These are phyloP conservation scores for Lactarius indigo DNA, from an alignment of 768 basidiomycete species.

Conservation along the genomic window DNA sequence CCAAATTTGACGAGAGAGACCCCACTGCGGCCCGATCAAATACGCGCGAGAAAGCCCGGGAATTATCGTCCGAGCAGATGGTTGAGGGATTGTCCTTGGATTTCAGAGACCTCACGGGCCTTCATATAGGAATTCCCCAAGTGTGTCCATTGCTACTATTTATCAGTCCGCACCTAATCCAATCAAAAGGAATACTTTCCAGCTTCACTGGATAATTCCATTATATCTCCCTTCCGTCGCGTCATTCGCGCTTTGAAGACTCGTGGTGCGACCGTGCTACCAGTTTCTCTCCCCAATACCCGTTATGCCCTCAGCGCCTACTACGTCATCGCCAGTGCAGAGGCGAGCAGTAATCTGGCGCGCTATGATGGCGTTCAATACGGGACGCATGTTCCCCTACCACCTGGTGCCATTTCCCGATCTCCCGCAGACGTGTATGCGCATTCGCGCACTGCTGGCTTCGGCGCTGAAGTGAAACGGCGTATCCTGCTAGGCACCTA, in stretches of 20 bases:
- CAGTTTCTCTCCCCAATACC: conserved; percentile 70
- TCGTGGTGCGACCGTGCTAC: conserved; percentile 62
- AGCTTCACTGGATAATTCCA: conserved; percentile 48
- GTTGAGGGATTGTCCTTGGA: conserved; percentile 1
- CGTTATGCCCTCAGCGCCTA: conserved; percentile 84
- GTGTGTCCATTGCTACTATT: conserved; percentile 35
- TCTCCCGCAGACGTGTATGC: conserved; percentile 61
- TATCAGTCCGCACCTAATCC: background rate
- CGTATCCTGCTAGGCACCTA: conserved; percentile 89
- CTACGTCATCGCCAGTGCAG: conserved; percentile 93
- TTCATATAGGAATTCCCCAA: conserved; percentile 75
- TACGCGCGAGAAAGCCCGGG: conserved; percentile 38
- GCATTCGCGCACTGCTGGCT: conserved; percentile 60
- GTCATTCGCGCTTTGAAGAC: conserved; percentile 41
- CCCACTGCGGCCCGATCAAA: conserved; percentile 60
- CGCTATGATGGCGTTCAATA: conserved; percentile 87
- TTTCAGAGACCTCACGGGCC: conserved; percentile 39
- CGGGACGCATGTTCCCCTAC: conserved; percentile 50
- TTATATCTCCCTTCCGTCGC: conserved; percentile 44
- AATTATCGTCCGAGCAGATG: conserved; percentile 14
- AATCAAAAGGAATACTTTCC: conserved; percentile 73
- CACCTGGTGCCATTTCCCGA: conserved; percentile 41
- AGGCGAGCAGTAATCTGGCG: conserved; percentile 89
- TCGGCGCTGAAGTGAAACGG: conserved; percentile 82
- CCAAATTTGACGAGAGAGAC: conserved; percentile 59